Base-by-base conservation (phyloP, 2,329 filamentous ascomycete species). In the Claviceps sorghi region DNA sequence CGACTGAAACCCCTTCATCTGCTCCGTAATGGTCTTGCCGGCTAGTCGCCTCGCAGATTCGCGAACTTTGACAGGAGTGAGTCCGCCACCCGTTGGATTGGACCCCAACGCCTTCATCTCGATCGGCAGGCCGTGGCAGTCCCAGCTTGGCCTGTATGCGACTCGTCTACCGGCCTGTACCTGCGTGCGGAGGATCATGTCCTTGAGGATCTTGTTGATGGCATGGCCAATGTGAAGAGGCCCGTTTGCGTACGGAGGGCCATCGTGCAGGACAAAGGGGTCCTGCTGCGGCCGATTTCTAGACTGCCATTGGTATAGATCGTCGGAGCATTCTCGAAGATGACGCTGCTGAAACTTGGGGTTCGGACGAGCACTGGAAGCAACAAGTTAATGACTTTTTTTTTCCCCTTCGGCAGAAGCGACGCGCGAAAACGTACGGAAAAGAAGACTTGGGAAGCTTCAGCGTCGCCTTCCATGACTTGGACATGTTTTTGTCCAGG, bases 81-180 rank as follows among this genome's bases (percentile, higher is more conserved):
- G 72, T 48, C 60, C 63, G 55, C 71, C 73, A 60, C 65, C 58
- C 52, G 60, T 56, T 26, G 48, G 13, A 56, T 65, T 66, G 58
- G 71, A 68, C 60, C 86, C 85, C 17, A 98, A 76, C 26, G 90
- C 93, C 69, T 97, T 98, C 60, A 97, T 77, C 74, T 98, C 93
- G 63, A 98, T 98, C 1, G 93, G 93, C 48, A 98, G 76, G 0
- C 93, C 93, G 72, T 98, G 93, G 59, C 93, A 98, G 65, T 98
- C 94, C 93, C 93, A 98, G 46, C 93, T 91, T 2, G 93, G 93
- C 17, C 89, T 75, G 63, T 94, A 98, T 41, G 82, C 75, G 36
- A 97, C 83, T 56, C 80, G 76, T 61, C 60, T 61, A 60, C 76
- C 93, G 62, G 84, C 78, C 55, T 86, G 81, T 55, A 97, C 72